Conservation (phyloP, 176 grass and related monocot species). For the Themeda triandra region DNA sequence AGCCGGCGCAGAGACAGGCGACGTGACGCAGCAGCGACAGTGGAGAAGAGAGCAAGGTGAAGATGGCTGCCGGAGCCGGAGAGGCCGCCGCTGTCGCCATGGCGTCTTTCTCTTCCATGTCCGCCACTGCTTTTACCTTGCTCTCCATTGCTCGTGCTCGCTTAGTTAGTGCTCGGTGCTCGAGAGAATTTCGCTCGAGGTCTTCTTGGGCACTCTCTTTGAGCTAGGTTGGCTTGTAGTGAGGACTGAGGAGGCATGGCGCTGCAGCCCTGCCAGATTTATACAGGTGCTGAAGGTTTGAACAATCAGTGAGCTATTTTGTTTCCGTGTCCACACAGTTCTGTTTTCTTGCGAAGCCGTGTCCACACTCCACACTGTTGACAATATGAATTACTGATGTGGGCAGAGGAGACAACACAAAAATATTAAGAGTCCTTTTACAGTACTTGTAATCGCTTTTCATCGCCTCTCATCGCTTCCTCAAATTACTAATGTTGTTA, state of each 20-base stretch:
- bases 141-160: not conserved
- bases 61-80: not conserved
- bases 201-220: too few species aligned
- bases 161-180: too few species aligned
- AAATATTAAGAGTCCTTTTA: too few species aligned
- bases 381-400: not conserved
- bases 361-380: not conserved
- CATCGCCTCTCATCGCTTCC: too few species aligned
- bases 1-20: not conserved
- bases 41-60: not conserved
- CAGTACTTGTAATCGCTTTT: too few species aligned
- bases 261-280: not conserved
- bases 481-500: too few species aligned
- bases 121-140: not conserved
- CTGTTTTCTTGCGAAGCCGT: not conserved
- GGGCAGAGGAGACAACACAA: too few species aligned
- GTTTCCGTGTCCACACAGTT: not conserved
- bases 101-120: too few species aligned
- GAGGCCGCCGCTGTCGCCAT: not conserved
- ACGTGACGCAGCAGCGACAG: not conserved
- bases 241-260: not conserved
- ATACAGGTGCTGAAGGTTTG: not conserved
- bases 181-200: not conserved
- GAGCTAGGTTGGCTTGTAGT: too few species aligned
- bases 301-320: not conserved